These are phyloP conservation scores for Schizosaccharomyces octosporus DNA, from an alignment of 805 yeast genomes.

Conservation along the genomic window DNA sequence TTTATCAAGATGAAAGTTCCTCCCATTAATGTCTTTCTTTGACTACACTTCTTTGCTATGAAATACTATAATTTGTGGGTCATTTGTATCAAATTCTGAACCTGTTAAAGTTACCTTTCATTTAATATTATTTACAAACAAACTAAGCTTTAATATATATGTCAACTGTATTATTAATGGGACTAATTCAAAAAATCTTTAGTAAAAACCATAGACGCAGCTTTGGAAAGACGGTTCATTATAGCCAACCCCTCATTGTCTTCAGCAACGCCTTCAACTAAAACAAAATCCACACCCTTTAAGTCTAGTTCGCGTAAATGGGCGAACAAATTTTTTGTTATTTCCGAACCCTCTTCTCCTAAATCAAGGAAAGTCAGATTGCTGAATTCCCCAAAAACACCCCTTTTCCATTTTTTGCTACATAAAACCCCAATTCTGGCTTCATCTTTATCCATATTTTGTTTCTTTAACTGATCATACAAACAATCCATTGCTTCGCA, in stretches of 20 bases:
- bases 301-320: conserved; percentile 48
- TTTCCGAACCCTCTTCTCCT: conserved; percentile 29
- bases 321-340: conserved; percentile 55
- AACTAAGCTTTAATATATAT: background rate
- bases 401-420: background rate
- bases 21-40: background rate
- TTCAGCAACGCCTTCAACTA: conserved; percentile 65
- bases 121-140: background rate
- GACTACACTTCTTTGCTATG: too few species aligned
- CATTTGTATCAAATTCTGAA: too few species aligned
- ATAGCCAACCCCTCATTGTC: conserved; percentile 71
- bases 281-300: conserved; percentile 41
- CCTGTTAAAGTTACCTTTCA: background rate
- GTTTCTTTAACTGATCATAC: background rate
- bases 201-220: conserved; percentile 26
- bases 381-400: background rate
- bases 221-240: conserved; percentile 74
- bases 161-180: too few species aligned
- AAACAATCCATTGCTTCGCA: background rate
- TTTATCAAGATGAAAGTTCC: background rate
- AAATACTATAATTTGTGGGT: too few species aligned
- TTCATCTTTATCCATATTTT: background rate
- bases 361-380: conserved; percentile 9
- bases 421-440: background rate
- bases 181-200: background rate